These are phyloP conservation scores for Quercus parvula DNA, from an alignment of 306 rosid species.

Conservation along the genomic window DNA sequence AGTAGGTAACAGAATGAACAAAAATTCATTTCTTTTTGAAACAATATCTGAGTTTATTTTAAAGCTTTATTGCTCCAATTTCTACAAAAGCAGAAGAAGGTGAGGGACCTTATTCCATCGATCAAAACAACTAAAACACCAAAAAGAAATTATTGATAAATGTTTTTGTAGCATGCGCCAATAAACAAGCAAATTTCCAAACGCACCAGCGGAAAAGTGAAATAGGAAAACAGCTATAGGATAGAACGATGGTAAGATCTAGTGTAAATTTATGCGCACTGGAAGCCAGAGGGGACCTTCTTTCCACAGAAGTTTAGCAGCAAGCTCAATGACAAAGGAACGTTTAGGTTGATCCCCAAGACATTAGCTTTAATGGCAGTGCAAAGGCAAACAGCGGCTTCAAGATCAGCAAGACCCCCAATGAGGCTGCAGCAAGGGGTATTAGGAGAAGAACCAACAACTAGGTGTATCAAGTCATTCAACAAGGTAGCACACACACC, in stretches of 20 bases:
- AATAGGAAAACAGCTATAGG: background rate
- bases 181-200: background rate
- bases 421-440: conserved; percentile 64
- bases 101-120: conserved; percentile 15
- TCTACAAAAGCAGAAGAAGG: conserved; percentile 13
- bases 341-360: conserved; percentile 57
- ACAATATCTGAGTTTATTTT: background rate
- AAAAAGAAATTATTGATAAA: conserved; percentile 4
- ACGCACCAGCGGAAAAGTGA: background rate
- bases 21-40: background rate
- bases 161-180: background rate
- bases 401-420: conserved; percentile 61
- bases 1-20: background rate
- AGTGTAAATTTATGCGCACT: conserved; percentile 39
- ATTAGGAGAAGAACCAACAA: conserved; percentile 64
- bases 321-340: conserved; percentile 62
- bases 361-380: conserved; percentile 67
- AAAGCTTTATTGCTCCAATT: background rate
- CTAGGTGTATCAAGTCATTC: conserved; percentile 51
- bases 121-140: background rate
- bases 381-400: conserved; percentile 91
- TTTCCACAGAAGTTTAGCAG: conserved; percentile 67
- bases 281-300: conserved; percentile 46
- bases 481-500: conserved; percentile 74
- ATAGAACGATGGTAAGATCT: background rate